Evolutionary conservation across 176 grass and related monocot genomes (phyloP).

Genomic region (Avena eriantha): DNA sequence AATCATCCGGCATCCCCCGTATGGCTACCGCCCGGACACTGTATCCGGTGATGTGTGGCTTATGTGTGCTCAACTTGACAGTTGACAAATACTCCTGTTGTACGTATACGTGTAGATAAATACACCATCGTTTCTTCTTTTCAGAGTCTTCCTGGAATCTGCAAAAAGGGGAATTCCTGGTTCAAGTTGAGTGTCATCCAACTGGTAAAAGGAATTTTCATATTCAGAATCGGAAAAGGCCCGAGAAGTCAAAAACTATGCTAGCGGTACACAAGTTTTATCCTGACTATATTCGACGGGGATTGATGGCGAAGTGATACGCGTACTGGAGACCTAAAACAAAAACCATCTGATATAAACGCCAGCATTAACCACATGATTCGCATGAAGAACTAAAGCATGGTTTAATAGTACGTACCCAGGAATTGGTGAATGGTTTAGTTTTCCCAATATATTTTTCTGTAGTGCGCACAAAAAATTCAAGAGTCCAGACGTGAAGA

Average conservation of each 20-base stretch:
- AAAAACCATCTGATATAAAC: not conserved
- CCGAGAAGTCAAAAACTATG: constrained; percentile 15
- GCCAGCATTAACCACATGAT: not conserved
- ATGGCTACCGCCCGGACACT: too few species aligned
- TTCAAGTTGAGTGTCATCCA: constrained; percentile 12
- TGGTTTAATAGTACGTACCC: too few species aligned
- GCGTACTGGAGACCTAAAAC: not conserved
- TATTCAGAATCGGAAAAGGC: not conserved
- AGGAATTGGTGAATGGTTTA: too few species aligned
- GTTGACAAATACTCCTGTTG: not conserved
- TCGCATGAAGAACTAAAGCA: too few species aligned
- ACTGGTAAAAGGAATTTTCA: constrained; percentile 22
- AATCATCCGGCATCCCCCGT: too few species aligned
- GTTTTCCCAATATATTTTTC: too few species aligned
- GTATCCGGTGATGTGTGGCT: too few species aligned
- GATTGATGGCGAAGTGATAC: constrained; percentile 20
- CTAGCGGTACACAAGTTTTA: not conserved
- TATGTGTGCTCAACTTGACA: not conserved
- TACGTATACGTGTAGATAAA: not conserved
- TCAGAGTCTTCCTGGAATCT: constrained; percentile 6
- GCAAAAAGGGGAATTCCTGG: not conserved
- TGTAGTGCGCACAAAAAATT: too few species aligned
- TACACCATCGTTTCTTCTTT: constrained; percentile 7
- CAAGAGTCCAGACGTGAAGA: too few species aligned
- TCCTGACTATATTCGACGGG: not conserved